These are phyloP conservation scores for Pseudocercospora ulei DNA, from an alignment of 2,329 filamentous ascomycete genomes.

Conservation along the genomic window DNA sequence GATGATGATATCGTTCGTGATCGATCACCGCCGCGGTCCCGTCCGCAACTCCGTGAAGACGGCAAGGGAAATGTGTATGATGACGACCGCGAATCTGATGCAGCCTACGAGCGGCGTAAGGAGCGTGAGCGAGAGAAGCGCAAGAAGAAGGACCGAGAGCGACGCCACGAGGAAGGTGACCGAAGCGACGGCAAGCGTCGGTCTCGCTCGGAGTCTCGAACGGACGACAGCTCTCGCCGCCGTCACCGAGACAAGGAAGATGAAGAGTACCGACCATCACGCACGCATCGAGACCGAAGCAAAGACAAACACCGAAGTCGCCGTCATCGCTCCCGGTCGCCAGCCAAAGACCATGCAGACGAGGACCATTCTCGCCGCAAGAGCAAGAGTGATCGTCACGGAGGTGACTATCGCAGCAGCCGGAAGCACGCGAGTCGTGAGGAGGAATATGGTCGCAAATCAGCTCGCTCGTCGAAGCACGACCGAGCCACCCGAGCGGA, in stretches of 20 bases:
- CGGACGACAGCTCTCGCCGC: constrained; percentile 48
- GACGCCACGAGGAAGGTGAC: constrained; percentile 42
- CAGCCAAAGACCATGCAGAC: constrained; percentile 28
- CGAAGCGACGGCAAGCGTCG: constrained; percentile 44
- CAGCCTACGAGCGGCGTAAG: constrained; percentile 34
- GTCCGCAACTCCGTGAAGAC: constrained; percentile 41
- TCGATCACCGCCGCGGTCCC: constrained; percentile 33
- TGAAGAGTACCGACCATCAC: constrained; percentile 37
- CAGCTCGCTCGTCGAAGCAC: constrained; percentile 33
- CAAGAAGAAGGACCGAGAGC: constrained; percentile 35
- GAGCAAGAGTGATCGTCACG: constrained; percentile 32
- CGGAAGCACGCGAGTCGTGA: constrained; percentile 41
- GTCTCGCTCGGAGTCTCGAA: constrained; percentile 57
- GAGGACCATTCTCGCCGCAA: constrained; percentile 31
- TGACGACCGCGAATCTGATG: constrained; percentile 38
- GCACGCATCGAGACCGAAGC: constrained; percentile 41
- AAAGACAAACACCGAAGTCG: constrained; percentile 36
- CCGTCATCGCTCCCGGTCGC: constrained; percentile 39
- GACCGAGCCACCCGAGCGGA: constrained; percentile 38
- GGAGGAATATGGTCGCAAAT: constrained; percentile 41
- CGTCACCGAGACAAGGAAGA: constrained; percentile 47
- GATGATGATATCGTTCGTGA: constrained; percentile 26
- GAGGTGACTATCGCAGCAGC: constrained; percentile 24
- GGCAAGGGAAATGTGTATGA: constrained; percentile 43
- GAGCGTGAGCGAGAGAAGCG: constrained; percentile 28